These are phyloP conservation scores for Trypanosoma melophagium DNA, from an alignment of 208 protist genomes.

Conservation along the genomic window DNA sequence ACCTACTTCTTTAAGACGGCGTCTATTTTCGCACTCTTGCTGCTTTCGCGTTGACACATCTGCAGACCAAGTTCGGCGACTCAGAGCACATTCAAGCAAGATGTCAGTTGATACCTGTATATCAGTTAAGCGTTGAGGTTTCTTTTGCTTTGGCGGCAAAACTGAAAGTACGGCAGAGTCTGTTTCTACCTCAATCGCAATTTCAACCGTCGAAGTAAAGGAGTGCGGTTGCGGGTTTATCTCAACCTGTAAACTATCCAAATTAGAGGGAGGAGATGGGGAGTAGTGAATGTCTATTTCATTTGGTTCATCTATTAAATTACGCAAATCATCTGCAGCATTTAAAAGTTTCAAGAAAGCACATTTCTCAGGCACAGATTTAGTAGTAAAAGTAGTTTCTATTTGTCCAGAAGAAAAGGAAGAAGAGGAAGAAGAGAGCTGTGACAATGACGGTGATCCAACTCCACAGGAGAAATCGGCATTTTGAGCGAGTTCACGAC, in stretches of 20 bases:
- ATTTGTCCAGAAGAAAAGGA: neutral
- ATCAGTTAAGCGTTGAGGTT: too few relatives aligned
- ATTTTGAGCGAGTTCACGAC: neutral
- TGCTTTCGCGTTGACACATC: slow-evolving; percentile 28
- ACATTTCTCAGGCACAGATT: neutral
- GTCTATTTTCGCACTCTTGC: slow-evolving; percentile 35
- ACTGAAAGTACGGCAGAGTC: neutral
- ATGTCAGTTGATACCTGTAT: slow-evolving; percentile 31
- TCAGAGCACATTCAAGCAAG: slow-evolving; percentile 48
- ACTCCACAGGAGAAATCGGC: neutral
- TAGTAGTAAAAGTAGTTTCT: neutral
- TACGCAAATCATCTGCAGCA: slow-evolving; percentile 15
- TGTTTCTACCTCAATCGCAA: too few relatives aligned
- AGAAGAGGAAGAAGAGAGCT: neutral
- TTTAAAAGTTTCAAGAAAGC: neutral
- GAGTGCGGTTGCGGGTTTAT: neutral
- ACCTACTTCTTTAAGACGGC: slow-evolving; percentile 47
- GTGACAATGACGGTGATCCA: slow-evolving; percentile 4
- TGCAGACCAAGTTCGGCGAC: slow-evolving; percentile 32
- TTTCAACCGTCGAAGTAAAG: neutral
- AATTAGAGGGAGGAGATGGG: neutral
- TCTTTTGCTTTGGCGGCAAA: neutral
- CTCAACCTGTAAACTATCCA: neutral
- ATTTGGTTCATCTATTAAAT: slow-evolving; percentile 10
- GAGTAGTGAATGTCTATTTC: neutral